These are phyloP conservation scores for Aspergillus novoparasiticus DNA, from an alignment of 2,329 filamentous ascomycete species.

Conservation along the genomic window DNA sequence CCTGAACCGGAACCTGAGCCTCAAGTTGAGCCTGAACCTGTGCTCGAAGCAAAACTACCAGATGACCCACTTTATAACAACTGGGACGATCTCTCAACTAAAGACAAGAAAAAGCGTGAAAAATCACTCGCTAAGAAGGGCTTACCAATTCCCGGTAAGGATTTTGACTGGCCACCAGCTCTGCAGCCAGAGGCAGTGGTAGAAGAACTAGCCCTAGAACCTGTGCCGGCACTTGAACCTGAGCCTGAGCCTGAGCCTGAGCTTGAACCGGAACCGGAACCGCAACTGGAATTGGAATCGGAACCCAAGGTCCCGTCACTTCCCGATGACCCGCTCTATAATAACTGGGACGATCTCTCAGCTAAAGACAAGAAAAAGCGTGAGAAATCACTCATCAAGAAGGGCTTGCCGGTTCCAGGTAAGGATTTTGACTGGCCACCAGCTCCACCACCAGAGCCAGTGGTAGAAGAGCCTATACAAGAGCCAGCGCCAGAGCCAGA, in stretches of 20 bases:
- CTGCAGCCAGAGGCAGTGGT: slow-evolving; percentile 10
- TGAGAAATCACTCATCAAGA: slow-evolving; percentile 32
- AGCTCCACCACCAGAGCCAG: slow-evolving; percentile 14
- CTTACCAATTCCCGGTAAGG: slow-evolving; percentile 28
- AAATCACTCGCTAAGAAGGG: slow-evolving; percentile 19
- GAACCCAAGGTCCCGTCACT: too few relatives aligned
- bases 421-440: slow-evolving; percentile 30
- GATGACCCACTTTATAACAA: too few relatives aligned
- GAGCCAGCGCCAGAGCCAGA: slow-evolving; percentile 17
- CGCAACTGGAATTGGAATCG: too few relatives aligned
- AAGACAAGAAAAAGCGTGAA: slow-evolving; percentile 24
- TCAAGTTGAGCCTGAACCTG: too few relatives aligned
- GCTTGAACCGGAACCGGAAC: too few relatives aligned
- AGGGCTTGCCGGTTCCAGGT: slow-evolving; percentile 33
- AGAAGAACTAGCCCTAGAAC: slow-evolving; percentile 15
- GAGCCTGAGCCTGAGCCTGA: neutral
- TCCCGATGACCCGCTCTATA: slow-evolving; percentile 38
- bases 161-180: slow-evolving; percentile 29
- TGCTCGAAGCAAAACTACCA: slow-evolving; percentile 25
- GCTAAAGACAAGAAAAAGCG: slow-evolving; percentile 51
- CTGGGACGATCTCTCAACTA: slow-evolving; percentile 10
- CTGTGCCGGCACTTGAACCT: slow-evolving; percentile 27
- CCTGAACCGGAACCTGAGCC: too few relatives aligned
- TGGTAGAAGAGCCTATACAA: slow-evolving; percentile 20
- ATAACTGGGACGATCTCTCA: slow-evolving; percentile 36